phyloP scores from a whole-genome alignment of 345 rosid species.

The Ceriops tagal region DNA sequence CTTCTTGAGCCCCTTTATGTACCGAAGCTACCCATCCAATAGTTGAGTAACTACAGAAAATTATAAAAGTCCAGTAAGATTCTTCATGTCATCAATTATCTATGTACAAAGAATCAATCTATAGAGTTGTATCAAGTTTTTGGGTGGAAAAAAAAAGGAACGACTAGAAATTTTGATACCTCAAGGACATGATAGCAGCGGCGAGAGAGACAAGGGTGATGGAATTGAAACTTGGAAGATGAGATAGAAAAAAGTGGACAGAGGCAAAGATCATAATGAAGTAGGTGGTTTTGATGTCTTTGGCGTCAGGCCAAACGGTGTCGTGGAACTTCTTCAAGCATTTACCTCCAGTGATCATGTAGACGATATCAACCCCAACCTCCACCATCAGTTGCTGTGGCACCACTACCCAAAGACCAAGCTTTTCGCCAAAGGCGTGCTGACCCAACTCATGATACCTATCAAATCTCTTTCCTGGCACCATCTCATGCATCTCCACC shows the following conservation, averaged over 20 bases:
- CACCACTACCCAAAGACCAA: conserved; percentile 65
- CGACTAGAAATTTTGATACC: conserved; percentile 20
- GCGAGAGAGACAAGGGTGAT: conserved; percentile 53
- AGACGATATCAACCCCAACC: conserved; percentile 56
- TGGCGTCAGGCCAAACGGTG: conserved; percentile 34
- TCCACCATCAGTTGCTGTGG: conserved; percentile 68
- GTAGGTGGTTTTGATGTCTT: conserved; percentile 45
- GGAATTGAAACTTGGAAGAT: conserved; percentile 65
- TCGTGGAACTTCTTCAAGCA: conserved; percentile 56
- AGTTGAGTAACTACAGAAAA: conserved; percentile 43
- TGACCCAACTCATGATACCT: conserved; percentile 73
- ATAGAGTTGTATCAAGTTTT: too few relatives aligned
- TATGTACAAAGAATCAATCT: too few relatives aligned
- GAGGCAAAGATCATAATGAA: conserved; percentile 63
- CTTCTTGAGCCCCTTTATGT: conserved; percentile 37
- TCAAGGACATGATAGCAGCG: conserved; percentile 65
- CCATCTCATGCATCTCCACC: conserved; percentile 86
- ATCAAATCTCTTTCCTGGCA: conserved; percentile 64
- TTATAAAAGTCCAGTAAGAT: not conserved
- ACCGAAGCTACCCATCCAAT: conserved; percentile 57
- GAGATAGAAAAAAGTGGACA: conserved; percentile 53
- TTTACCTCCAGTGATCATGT: conserved; percentile 61
- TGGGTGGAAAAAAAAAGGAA: not conserved
- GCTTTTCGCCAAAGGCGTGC: conserved; percentile 64
- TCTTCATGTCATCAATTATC: not conserved